Percentiles rank a stretch among this genome's conserved stretches.
These are phyloP conservation scores for Mycosphaerella sp. DNA, from an alignment of 2,329 filamentous ascomycete genomes.

Conservation along the genomic window DNA sequence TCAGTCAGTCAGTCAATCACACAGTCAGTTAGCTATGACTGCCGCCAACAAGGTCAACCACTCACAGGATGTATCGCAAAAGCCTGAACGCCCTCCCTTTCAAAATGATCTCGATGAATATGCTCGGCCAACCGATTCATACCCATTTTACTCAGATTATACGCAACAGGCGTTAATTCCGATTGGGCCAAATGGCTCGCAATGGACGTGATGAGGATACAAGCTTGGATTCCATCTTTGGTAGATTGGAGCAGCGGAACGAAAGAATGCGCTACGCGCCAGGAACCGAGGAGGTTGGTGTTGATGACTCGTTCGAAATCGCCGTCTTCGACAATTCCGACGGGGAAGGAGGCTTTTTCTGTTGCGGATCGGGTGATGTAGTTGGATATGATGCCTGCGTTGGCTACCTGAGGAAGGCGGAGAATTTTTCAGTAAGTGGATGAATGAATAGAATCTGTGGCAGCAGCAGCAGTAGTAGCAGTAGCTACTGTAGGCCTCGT, in stretches of 20 bases:
- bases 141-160: constrained; percentile 14
- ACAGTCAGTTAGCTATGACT: too few species aligned
- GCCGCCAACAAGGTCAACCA: neutral
- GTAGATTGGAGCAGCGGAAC: constrained; percentile 7
- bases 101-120: constrained; percentile 12
- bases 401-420: constrained; percentile 9
- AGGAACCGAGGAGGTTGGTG: constrained; percentile 13
- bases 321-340: constrained; percentile 12
- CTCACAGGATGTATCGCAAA: constrained; percentile 16
- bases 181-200: constrained; percentile 14
- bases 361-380: constrained; percentile 14
- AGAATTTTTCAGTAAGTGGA: too few species aligned
- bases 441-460: too few species aligned
- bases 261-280: constrained; percentile 9
- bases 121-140: constrained; percentile 18
- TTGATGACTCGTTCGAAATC: constrained; percentile 13
- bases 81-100: constrained; percentile 10
- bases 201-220: constrained; percentile 15
- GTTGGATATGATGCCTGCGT: constrained; percentile 16
- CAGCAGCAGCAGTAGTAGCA: too few species aligned
- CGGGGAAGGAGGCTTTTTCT: constrained; percentile 5
- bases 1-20: neutral
- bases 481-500: too few species aligned
- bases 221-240: constrained; percentile 6
- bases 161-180: constrained; percentile 13